Conservation (phyloP, 768 basidiomycete genomes). For the Trametes gibbosa region DNA sequence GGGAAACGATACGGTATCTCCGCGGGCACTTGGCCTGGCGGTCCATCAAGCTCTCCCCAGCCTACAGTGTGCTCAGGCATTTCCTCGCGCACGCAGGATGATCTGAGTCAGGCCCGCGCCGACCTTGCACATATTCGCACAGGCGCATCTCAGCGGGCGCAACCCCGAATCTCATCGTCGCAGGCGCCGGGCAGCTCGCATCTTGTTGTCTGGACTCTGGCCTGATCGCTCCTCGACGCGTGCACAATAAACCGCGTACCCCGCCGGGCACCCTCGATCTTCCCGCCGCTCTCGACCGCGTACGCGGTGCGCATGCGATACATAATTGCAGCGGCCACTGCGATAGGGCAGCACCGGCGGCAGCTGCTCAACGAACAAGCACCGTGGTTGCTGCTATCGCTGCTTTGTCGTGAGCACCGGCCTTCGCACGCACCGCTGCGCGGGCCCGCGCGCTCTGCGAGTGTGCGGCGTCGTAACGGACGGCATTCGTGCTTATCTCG, state of each 20-base stretch:
- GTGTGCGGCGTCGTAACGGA: no score
- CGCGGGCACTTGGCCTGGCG: not conserved
- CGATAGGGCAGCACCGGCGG: not conserved
- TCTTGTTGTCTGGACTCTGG: not conserved
- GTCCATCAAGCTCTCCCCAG: no score
- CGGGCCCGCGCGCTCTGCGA: no score
- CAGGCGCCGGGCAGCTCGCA: not conserved
- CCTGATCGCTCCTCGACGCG: not conserved
- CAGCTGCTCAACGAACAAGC: no score
- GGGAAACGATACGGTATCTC: no score
- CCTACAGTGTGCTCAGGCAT: no score
- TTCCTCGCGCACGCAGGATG: no score
- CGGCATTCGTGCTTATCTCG: no score
- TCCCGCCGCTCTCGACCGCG: not conserved
- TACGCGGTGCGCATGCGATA: no score
- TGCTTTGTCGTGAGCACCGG: no score
- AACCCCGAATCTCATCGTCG: not conserved
- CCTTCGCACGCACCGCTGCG: no score
- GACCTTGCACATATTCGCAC: not conserved
- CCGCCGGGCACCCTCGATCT: not conserved
- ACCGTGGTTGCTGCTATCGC: no score
- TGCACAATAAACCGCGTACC: not conserved
- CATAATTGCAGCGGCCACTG: not conserved
- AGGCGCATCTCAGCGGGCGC: not conserved
- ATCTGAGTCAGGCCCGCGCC: not conserved